A percentile compares a stretch with the other conserved stretches of the same genome.
phyloP scores from a whole-genome alignment of 2,329 filamentous ascomycete species.

The Zymoseptoria pseudotritici region DNA sequence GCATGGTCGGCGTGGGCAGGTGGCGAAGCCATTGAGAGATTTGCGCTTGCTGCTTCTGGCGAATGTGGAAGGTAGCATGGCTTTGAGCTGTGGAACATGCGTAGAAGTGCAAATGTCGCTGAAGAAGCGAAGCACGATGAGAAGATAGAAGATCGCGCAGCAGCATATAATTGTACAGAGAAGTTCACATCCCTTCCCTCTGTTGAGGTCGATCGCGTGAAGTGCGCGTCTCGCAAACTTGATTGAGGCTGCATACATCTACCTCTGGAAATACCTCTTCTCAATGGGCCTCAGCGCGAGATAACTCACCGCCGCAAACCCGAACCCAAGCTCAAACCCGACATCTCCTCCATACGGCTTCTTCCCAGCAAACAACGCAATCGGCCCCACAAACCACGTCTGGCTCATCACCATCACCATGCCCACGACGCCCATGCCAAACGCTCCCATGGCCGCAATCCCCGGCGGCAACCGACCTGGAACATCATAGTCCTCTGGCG shows the following conservation, averaged over 20 bases:
- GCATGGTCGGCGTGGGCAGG: too few relatives aligned
- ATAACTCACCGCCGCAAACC: constrained; percentile 50
- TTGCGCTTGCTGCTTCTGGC: not conserved
- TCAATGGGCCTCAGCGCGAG: constrained; percentile 45
- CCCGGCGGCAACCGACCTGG: constrained; percentile 53
- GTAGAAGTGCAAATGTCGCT: not conserved
- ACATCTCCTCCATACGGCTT: constrained; percentile 50
- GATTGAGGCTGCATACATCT: not conserved
- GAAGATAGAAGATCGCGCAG: not conserved
- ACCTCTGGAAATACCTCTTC: constrained; percentile 32
- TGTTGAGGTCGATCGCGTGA: not conserved
- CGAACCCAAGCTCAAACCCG: constrained; percentile 60
- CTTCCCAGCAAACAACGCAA: constrained; percentile 52
- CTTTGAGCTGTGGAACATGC: not conserved
- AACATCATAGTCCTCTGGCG: constrained; percentile 51
- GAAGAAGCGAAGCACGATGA: not conserved
- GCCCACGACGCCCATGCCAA: constrained; percentile 56
- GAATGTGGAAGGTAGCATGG: not conserved
- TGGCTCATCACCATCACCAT: constrained; percentile 65
- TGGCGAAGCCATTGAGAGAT: not conserved
- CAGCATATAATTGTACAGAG: not conserved
- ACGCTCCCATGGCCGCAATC: constrained; percentile 56
- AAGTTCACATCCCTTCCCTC: not conserved
- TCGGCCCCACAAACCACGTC: constrained; percentile 60
- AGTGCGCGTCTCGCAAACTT: not conserved